Evolutionary conservation across 2,329 filamentous ascomycete genomes (phyloP).

Genomic region (Ophidiomyces ophidiicola): DNA sequence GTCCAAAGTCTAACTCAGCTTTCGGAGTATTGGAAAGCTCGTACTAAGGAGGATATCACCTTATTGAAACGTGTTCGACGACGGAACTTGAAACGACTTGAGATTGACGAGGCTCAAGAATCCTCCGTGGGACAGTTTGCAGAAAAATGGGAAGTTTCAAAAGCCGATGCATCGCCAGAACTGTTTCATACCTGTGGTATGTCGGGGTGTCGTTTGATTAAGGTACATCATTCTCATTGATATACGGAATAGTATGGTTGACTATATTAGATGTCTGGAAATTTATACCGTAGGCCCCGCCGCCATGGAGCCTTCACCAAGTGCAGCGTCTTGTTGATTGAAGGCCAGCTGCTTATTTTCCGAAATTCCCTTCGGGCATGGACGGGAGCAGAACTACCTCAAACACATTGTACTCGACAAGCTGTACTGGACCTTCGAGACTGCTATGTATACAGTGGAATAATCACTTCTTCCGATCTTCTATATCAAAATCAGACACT

Average conservation of each 20-base stretch:
- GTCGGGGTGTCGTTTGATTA: conserved; percentile 48
- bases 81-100: conserved; percentile 47
- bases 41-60: conserved; percentile 44
- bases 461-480: conserved; percentile 50
- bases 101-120: conserved; percentile 55
- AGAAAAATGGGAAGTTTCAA: conserved; percentile 55
- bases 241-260: not conserved
- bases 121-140: conserved; percentile 54
- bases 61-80: conserved; percentile 46
- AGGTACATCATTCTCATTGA: conserved; percentile 24
- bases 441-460: conserved; percentile 54
- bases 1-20: conserved; percentile 45
- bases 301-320: conserved; percentile 50
- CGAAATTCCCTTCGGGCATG: conserved; percentile 45
- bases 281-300: conserved; percentile 52
- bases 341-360: conserved; percentile 51
- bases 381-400: conserved; percentile 44
- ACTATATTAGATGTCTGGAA: conserved; percentile 42
- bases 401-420: conserved; percentile 52
- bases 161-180: conserved; percentile 49
- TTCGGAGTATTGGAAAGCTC: conserved; percentile 50
- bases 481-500: conserved; percentile 54
- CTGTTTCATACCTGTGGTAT: conserved; percentile 60
- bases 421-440: conserved; percentile 47
- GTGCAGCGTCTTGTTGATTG: conserved; percentile 48